Base-by-base conservation (phyloP, 2,329 filamentous ascomycete genomes). In the Diaporthe caulivora region DNA sequence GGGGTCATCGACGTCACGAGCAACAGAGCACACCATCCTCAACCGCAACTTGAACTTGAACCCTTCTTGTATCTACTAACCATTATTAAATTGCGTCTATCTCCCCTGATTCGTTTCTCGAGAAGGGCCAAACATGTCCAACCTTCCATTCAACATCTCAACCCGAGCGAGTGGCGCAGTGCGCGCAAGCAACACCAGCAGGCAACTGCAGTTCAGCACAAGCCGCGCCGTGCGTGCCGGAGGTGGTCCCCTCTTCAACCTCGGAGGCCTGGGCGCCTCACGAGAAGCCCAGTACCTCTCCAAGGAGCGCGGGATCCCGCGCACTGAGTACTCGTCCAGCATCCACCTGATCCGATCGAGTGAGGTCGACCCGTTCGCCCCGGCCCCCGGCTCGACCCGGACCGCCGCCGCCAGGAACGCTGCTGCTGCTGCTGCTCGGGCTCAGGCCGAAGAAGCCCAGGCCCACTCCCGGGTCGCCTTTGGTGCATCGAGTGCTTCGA, bases 291-390 rank as follows among this genome's bases (percentile, higher is more conserved):
- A 73, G 24, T 75, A 71, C 18, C 67, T 75, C 9, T 75, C 73
- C 34, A 53, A 47, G 60, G 71, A 75, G 44, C 67, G 58, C 21
- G 73, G 71, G 8, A 60, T 75, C 29, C 73, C 73, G n/a, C 71
- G 67, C 21, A 68, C 71, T 54, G 73, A 75, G 67, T 75, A 67
- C 18, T 71, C 67, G 2, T 60, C 73, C 40, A 71, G 62, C 18
- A 54, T 55, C 9, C 71, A 75, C 40, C 73, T 73, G 6, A 75
- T 75, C 60, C 73, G 73, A 21, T 71, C 73, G 21, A 73, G 73
- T 60, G 73, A 75, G 21, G 73, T 75, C 65, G 71, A 75, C 51
- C 71, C 73, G 13, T 75, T 75, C 40, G 65, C 71, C 18, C 47
- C 53, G 29, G 67, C 40, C 29, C 73, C 73, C 10, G 73, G 71